Evolutionary conservation across 2,329 filamentous ascomycete species (phyloP).

Genomic region (Paecilomyces dactylethromorphus): DNA sequence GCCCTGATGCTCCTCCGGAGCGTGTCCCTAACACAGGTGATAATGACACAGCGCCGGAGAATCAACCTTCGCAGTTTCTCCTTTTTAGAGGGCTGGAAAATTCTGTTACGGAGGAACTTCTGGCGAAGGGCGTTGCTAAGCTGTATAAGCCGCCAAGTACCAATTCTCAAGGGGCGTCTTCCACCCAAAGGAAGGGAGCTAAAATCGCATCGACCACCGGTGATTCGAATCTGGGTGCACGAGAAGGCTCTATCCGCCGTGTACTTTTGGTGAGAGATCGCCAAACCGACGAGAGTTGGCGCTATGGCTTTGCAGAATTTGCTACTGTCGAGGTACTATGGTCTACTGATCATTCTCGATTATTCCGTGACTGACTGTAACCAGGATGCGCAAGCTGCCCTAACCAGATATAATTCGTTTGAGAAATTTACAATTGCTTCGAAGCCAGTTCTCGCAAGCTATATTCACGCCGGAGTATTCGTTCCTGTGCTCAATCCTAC

Average conservation of each 20-base stretch:
- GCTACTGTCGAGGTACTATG: slow-evolving; percentile 54
- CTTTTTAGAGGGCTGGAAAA: slow-evolving; percentile 65
- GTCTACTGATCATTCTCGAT: neutral
- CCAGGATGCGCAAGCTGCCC: slow-evolving; percentile 64
- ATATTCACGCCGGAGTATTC: slow-evolving; percentile 80
- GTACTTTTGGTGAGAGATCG: slow-evolving; percentile 72
- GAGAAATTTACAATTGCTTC: slow-evolving; percentile 74
- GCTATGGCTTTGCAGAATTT: slow-evolving; percentile 81
- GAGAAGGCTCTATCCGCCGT: slow-evolving; percentile 66
- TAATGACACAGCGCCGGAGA: slow-evolving; percentile 48
- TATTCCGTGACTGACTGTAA: slow-evolving; percentile 3
- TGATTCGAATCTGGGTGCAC: slow-evolving; percentile 61
- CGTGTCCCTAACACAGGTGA: slow-evolving; percentile 47
- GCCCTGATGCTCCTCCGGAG: slow-evolving; percentile 26
- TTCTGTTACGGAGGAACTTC: slow-evolving; percentile 63
- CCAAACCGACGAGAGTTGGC: slow-evolving; percentile 64
- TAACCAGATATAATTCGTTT: slow-evolving; percentile 64
- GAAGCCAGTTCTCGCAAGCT: slow-evolving; percentile 62
- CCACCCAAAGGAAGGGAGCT: slow-evolving; percentile 38
- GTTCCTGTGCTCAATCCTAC: slow-evolving; percentile 62
- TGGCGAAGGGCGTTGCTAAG: slow-evolving; percentile 67
- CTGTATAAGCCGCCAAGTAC: slow-evolving; percentile 54
- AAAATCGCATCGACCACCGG: slow-evolving; percentile 52
- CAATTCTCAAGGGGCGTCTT: slow-evolving; percentile 24
- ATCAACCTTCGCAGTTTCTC: slow-evolving; percentile 66